Evolutionary conservation across 164 flowering plant genomes (phyloP), one percentile per base, ranked within the genome.

Genomic region (Houttuynia cordata): DNA sequence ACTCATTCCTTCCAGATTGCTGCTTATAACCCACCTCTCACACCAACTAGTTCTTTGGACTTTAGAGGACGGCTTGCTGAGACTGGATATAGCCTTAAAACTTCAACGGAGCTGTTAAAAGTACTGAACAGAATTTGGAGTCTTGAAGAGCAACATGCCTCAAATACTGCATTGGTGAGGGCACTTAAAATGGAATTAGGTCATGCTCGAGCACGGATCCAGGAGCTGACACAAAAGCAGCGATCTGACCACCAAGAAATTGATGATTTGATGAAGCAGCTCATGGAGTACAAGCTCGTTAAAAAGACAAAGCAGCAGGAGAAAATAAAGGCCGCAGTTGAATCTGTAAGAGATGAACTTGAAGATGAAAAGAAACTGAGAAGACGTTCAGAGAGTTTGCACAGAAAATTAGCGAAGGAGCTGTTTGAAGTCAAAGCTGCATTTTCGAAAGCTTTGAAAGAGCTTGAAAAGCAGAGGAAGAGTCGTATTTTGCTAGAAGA

Each of bases 61-160:
- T 59, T 68, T 10, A 84, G 73, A 70, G 78, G 74, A 19, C 73
- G 76, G 68, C 60, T 65, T 25, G 77, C 77, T 23, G 81, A 77
- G 13, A 51, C 88, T 21, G 71, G 76, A 62, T 73, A 72, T 69
- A 70, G 68, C 68, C 79, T 83, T 53, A 83, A 80, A 71, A 86
- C 96, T 60, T 91, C 97, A 3, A 74, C 89, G 7, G 91, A 91
- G 66, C 63, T 88, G 24, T 73, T 88, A 24, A 88, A 84, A 69
- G 83, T 87, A 21, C 70, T 91, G 25, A 85, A 91, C 60, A 73
- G 85, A 53, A 85, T 88, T 30, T 87, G 92, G 95, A 80, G 75
- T 52, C 87, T 88, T 14, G 96, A 91, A 79, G 96, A 91, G 56
- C 90, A 87, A 67, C 86, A 88, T 56, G 68, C 76, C 53, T 76